phyloP scores from a whole-genome alignment of 2,329 filamentous ascomycete genomes.

The Berkeleyomyces rouxiae region DNA sequence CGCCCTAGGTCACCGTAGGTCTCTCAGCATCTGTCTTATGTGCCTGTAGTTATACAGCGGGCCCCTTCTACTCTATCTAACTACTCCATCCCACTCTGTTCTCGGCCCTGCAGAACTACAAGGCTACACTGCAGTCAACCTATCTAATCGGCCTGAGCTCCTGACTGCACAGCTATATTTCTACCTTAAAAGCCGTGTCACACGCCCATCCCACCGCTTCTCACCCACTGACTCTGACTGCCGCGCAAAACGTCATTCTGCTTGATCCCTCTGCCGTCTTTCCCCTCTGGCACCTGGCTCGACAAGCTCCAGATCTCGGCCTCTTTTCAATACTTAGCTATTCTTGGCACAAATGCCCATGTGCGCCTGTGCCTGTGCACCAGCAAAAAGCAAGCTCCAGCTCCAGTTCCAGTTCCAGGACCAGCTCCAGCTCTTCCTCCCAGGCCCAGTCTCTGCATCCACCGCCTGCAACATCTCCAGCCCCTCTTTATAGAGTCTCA shows the following conservation, averaged over 20 bases:
- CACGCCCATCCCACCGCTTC: neutral
- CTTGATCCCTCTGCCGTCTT: neutral
- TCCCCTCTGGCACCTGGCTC: neutral
- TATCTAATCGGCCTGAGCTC: neutral
- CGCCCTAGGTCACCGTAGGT: no score
- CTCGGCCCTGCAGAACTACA: no score
- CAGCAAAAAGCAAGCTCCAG: neutral
- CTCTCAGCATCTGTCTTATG: no score
- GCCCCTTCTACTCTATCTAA: no score
- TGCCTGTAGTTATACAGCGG: no score
- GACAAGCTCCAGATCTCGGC: neutral
- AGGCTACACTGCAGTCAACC: neutral
- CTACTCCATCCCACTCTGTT: no score
- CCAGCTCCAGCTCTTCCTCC: slow-evolving; percentile 5
- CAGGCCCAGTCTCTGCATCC: neutral
- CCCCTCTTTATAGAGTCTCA: neutral
- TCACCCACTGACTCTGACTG: neutral
- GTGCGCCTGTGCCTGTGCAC: neutral
- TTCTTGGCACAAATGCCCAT: neutral
- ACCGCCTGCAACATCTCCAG: neutral
- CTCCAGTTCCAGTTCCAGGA: neutral
- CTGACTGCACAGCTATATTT: neutral
- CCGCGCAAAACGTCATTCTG: neutral
- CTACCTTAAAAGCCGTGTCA: neutral
- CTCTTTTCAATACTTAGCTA: neutral